These are phyloP conservation scores for Ogataea zsoltii DNA, from an alignment of 805 yeast species.

Conservation along the genomic window DNA sequence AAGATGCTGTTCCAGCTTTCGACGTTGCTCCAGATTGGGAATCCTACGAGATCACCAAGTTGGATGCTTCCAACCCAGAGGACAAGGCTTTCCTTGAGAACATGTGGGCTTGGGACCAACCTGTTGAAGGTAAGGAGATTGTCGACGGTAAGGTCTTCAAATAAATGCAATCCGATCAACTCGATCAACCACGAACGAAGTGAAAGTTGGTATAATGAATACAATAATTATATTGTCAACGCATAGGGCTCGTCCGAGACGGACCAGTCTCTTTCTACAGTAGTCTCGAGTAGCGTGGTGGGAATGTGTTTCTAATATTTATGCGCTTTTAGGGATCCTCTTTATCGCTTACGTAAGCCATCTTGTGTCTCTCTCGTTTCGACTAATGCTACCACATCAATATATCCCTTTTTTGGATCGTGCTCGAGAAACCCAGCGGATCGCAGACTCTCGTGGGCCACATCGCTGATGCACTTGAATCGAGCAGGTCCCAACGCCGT, in stretches of 20 bases:
- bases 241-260: no score
- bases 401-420: constrained; percentile 6
- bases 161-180: constrained; percentile 41
- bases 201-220: no score
- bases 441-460: constrained; percentile 52
- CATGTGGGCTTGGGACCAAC: constrained; percentile 99
- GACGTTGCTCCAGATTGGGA: constrained; percentile 99
- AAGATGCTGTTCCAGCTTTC: constrained; percentile 86
- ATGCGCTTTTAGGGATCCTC: no score
- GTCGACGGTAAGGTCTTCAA: constrained; percentile 98
- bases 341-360: no score
- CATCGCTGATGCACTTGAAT: constrained; percentile 64
- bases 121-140: constrained; percentile 80
- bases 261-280: no score
- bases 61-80: constrained; percentile 76
- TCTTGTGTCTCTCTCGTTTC: no score
- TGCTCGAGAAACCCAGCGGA: constrained; percentile 34
- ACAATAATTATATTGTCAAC: no score
- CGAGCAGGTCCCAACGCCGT: constrained; percentile 69
- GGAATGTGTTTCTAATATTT: no score
- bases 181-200: no score
- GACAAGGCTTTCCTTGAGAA: constrained; percentile 80
- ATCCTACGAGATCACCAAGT: constrained; percentile 79
- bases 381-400: not conserved
- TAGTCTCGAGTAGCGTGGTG: no score